Evolutionary conservation across 1,284 basidiomycete genomes (phyloP).

Genomic region (Rhodotorula glutinis): DNA sequence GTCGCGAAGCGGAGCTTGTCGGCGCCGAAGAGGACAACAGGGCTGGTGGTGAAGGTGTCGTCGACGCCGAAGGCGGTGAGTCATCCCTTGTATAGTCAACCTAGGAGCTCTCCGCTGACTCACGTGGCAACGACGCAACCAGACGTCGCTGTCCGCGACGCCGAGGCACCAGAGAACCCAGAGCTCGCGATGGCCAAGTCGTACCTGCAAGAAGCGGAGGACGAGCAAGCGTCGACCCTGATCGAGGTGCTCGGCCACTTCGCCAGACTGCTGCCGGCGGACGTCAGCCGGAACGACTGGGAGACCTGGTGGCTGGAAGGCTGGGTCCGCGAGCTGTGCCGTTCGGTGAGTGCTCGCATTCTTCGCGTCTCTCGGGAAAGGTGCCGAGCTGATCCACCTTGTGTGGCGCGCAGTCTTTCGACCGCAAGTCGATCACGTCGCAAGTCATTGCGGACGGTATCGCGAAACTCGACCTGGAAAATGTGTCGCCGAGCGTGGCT

Average conservation of each 20-base stretch:
- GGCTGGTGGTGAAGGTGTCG: conserved; percentile 10
- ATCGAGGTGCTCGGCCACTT: conserved; percentile 67
- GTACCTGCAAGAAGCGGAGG: conserved; percentile 68
- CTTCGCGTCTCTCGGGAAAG: not conserved
- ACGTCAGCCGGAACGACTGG: conserved; percentile 64
- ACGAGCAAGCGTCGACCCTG: conserved; percentile 62
- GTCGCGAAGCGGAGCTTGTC: conserved; percentile 64
- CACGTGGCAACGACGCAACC: not conserved
- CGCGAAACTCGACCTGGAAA: conserved; percentile 21
- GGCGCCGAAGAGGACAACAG: conserved; percentile 8
- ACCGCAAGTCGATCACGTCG: conserved; percentile 14
- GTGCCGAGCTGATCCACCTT: not conserved
- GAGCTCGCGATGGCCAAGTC: conserved; percentile 55
- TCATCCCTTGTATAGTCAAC: not conserved
- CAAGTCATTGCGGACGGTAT: conserved; percentile 13
- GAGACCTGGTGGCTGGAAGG: conserved; percentile 76
- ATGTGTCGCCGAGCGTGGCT: conserved; percentile 13
- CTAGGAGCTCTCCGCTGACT: not conserved
- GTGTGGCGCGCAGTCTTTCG: conserved; percentile 1
- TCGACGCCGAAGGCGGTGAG: conserved; percentile 25
- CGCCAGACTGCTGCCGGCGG: conserved; percentile 51
- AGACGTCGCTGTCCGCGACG: conserved; percentile 66
- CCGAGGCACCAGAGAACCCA: conserved; percentile 47
- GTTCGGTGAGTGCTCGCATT: conserved; percentile 59
- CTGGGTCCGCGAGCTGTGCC: conserved; percentile 80